Conservation (phyloP, 148 eudicot genomes). For the Rhododendron simsii region DNA sequence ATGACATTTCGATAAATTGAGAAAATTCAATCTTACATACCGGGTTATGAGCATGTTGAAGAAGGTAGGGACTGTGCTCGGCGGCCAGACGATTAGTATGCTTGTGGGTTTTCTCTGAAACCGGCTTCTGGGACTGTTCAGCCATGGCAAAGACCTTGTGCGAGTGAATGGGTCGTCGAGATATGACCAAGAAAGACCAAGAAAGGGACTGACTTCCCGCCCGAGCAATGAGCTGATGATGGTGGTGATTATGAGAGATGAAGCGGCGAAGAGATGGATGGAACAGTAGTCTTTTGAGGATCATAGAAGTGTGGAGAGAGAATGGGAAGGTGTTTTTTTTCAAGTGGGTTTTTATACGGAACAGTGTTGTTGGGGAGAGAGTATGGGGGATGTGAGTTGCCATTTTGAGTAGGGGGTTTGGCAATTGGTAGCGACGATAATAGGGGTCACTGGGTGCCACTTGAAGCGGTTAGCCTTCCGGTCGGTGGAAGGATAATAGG, state of each 20-base stretch:
- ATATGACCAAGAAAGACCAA: constrained; percentile 12
- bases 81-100: constrained; percentile 68
- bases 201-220: constrained; percentile 1
- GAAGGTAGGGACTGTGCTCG: constrained; percentile 98
- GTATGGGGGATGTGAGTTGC: background rate
- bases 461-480: background rate
- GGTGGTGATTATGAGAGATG: background rate
- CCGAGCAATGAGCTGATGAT: background rate
- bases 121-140: constrained; percentile 26
- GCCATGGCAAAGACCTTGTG: constrained; percentile 53
- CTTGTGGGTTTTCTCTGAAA: constrained; percentile 19
- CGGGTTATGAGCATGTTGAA: constrained; percentile 97
- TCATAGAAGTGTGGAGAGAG: constrained; percentile 10
- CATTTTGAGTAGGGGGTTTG: background rate
- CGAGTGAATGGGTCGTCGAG: constrained; percentile 26
- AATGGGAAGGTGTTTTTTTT: no score
- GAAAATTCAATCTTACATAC: constrained; percentile 25
- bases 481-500: background rate
- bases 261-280: constrained; percentile 28
- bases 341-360: background rate
- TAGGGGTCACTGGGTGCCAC: background rate
- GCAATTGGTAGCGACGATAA: background rate
- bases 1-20: background rate
- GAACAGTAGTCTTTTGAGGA: constrained; percentile 23
- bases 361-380: background rate